Conservation (phyloP, 495 filamentous ascomycete species). For the Penicillium turbatum region DNA sequence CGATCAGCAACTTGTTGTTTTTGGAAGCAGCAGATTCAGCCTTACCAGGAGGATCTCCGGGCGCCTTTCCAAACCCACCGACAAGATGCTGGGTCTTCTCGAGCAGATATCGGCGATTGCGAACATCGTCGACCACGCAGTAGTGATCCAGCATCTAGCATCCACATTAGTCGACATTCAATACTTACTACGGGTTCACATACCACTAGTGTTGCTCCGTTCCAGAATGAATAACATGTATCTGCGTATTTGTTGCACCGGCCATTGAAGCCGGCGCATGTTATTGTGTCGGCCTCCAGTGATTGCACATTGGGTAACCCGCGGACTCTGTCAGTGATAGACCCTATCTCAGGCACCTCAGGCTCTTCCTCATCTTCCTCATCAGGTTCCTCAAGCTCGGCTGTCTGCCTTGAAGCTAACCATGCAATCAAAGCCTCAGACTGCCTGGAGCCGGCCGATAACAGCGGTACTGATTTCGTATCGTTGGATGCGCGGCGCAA, state of each 20-base stretch:
- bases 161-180: slow-evolving; percentile 7
- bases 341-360: slow-evolving; percentile 26
- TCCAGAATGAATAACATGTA: slow-evolving; percentile 96
- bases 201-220: slow-evolving; percentile 63
- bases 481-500: slow-evolving; percentile 45
- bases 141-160: slow-evolving; percentile 62
- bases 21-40: neutral
- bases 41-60: slow-evolving; percentile 69
- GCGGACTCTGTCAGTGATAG: slow-evolving; percentile 26
- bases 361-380: slow-evolving; percentile 33
- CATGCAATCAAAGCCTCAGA: slow-evolving; percentile 52
- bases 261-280: slow-evolving; percentile 74
- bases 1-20: slow-evolving; percentile 12
- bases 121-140: slow-evolving; percentile 53
- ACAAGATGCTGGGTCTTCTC: slow-evolving; percentile 87
- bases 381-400: slow-evolving; percentile 43
- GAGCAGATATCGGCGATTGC: slow-evolving; percentile 71
- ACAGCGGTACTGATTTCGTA: slow-evolving; percentile 17
- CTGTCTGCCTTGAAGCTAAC: slow-evolving; percentile 69
- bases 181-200: slow-evolving; percentile 3
- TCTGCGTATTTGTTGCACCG: slow-evolving; percentile 84
- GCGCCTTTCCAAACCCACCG: slow-evolving; percentile 83
- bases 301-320: slow-evolving; percentile 34
- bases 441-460: slow-evolving; percentile 30
- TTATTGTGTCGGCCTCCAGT: slow-evolving; percentile 34